Evolutionary conservation across 78 protist genomes (phyloP), one percentile per base, ranked within the genome.

Genomic region (Polysphondylium violaceum): DNA sequence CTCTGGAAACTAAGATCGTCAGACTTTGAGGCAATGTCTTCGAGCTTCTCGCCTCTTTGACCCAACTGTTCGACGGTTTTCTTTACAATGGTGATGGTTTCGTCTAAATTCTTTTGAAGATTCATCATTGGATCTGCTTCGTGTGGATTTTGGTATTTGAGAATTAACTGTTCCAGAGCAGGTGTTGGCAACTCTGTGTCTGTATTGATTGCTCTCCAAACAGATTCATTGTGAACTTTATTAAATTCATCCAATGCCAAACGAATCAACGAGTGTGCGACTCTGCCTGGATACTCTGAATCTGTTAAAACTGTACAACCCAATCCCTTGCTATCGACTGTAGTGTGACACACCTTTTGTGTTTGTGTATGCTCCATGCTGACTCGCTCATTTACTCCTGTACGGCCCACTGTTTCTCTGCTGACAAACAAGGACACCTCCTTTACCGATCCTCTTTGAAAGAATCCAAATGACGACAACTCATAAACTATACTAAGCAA

Each of bases 51-150:
- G 6, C 94, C 94, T 50, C 94, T 64, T 31, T 76, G 86, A 29
- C 86, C 87, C 3, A 87, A 53, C 41, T 87, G 86, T 43, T 87
- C 78, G 2, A 87, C 86, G 0, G 86, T 87, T 55, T 87, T 76
- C 71, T 87, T 74, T 36, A 87, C 86, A 23, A 87, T 87, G 1
- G 61, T 31, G 9, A 76, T 60, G 0, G 86, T 76, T 31, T 87
- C 93, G 7, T 87, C 93, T 23, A 87, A 35, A 56, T 87, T 76
- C 72, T 87, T 87, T 61, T 87, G 93, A 11, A 87, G 76, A 21
- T 61, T 74, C 64, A 76, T 23, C 88, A 87, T 87, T 41, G 86
- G 86, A 56, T 87, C 93, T 1, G 93, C 93, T n/a, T 74, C 65
- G 41, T 74, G 79, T 33, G 93, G 93, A 23, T 87, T 67, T 74